phyloP scores from a whole-genome alignment of 169 alveolate genomes.

The Plasmodium yoelii region DNA sequence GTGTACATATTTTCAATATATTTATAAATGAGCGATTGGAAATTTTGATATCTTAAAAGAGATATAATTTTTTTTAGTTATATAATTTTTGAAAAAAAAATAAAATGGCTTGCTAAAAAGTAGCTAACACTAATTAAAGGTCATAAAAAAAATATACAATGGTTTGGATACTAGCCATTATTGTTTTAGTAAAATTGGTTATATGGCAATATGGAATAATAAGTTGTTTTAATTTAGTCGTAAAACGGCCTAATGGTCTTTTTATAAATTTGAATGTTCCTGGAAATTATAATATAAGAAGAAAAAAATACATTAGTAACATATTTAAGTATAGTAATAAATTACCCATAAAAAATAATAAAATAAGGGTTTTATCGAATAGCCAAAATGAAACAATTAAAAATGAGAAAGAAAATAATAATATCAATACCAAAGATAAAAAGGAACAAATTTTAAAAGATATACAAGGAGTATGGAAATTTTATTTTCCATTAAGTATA shows the following conservation, averaged over 20 bases:
- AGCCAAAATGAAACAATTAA: background rate
- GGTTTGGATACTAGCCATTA: slow-evolving; percentile 32
- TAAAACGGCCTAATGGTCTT: slow-evolving; percentile 8
- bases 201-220: slow-evolving; percentile 21
- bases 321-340: background rate
- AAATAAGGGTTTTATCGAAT: background rate
- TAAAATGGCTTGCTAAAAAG: background rate
- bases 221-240: slow-evolving; percentile 23
- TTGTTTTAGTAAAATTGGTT: slow-evolving; percentile 12
- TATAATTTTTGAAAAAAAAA: slow-evolving; percentile 18
- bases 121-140: background rate
- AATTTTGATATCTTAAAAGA: no score
- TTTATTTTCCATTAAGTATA: slow-evolving; percentile 58
- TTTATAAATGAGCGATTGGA: no score
- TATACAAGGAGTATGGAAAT: slow-evolving; percentile 77
- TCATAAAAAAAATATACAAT: background rate
- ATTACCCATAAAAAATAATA: background rate
- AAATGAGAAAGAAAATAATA: slow-evolving; percentile 1
- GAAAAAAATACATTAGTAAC: background rate
- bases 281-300: slow-evolving; percentile 2
- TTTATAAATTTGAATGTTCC: slow-evolving; percentile 5
- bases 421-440: slow-evolving; percentile 3
- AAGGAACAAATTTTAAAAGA: slow-evolving; percentile 36
- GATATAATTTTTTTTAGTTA: background rate
- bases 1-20: no score